phyloP scores from a whole-genome alignment of 2,329 filamentous ascomycete genomes.

The Penicillium sp. region DNA sequence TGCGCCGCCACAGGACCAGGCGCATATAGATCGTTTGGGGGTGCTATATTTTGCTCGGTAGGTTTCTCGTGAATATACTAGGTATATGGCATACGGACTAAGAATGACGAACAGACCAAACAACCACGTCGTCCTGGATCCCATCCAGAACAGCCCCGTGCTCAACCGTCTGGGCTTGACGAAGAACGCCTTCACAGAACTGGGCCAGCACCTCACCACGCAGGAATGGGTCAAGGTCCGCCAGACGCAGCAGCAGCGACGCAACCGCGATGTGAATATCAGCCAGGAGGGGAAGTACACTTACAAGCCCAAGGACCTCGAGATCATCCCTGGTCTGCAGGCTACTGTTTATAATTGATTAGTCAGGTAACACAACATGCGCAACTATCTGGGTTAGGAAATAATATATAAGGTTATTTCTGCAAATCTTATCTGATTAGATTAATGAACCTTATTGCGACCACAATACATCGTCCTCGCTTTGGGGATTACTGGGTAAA shows the following conservation, averaged over 20 bases:
- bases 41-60: conserved; percentile 46
- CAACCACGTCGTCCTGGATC: conserved; percentile 39
- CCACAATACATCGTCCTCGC: no score
- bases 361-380: no score
- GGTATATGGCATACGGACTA: no score
- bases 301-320: conserved; percentile 33
- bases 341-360: conserved; percentile 38
- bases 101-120: conserved; percentile 29
- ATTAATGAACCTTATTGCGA: no score
- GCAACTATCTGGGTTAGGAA: no score
- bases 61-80: no score
- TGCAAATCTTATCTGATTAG: no score
- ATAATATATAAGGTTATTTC: no score
- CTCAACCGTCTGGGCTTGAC: conserved; percentile 35
- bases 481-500: no score
- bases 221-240: conserved; percentile 40
- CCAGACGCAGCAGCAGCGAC: conserved; percentile 42
- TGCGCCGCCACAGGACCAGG: conserved; percentile 47
- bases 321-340: conserved; percentile 40
- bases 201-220: conserved; percentile 39
- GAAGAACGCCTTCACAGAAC: conserved; percentile 36
- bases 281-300: conserved; percentile 35
- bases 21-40: conserved; percentile 40
- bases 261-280: conserved; percentile 22
- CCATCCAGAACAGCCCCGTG: conserved; percentile 36